phyloP scores from a whole-genome alignment of 805 yeast genomes.

The Wickerhamiella australiensis region DNA sequence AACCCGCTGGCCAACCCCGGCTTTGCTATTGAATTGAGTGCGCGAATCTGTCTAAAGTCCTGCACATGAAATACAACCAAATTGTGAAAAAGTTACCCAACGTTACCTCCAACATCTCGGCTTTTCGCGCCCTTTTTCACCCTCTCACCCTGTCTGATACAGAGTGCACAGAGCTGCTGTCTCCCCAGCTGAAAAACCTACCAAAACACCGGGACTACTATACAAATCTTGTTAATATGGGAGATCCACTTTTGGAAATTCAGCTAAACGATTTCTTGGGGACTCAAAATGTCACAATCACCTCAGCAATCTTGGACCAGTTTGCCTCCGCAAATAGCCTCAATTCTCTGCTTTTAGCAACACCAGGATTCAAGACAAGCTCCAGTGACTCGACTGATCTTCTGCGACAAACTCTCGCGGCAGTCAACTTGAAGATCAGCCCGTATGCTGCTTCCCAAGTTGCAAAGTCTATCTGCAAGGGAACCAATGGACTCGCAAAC shows the following conservation, averaged over 20 bases:
- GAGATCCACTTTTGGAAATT: conserved; percentile 13
- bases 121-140: conserved; percentile 7
- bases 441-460: neutral
- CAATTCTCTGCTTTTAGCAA: neutral
- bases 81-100: neutral
- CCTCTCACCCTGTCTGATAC: conserved; percentile 13
- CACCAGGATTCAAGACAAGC: neutral
- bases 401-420: conserved; percentile 4
- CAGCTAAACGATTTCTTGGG: conserved; percentile 19
- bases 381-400: neutral
- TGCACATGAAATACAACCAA: neutral
- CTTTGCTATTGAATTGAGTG: neutral
- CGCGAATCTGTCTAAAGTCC: neutral
- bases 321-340: conserved; percentile 14
- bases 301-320: conserved; percentile 10
- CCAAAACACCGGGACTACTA: conserved; percentile 15
- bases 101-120: neutral
- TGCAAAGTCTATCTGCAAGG: neutral
- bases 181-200: conserved; percentile 17
- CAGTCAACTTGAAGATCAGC: conserved; percentile 6
- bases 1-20: too few species aligned
- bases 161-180: conserved; percentile 16
- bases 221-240: conserved; percentile 12
- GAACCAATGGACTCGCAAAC: conserved; percentile 6
- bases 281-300: conserved; percentile 17